phyloP scores from a whole-genome alignment of 148 eudicot genomes.

The Cornus florida region DNA sequence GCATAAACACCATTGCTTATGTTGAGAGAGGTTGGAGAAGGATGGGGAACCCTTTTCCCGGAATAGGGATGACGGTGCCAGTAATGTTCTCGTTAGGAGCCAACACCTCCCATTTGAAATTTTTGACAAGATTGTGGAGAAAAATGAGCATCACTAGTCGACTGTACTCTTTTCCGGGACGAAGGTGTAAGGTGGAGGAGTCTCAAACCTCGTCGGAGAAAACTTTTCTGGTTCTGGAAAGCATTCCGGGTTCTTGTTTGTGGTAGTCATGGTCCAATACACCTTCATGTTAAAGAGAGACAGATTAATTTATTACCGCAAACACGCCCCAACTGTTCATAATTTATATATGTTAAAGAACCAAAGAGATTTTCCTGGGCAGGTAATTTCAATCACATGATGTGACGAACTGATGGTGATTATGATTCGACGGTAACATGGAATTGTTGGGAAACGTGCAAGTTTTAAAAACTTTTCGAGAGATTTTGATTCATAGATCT shows the following conservation, averaged over 20 bases:
- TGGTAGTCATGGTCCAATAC: neutral
- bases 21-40: slow-evolving; percentile 14
- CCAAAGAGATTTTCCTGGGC: too few relatives aligned
- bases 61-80: slow-evolving; percentile 40
- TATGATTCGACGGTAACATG: too few relatives aligned
- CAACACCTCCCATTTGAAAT: slow-evolving; percentile 40
- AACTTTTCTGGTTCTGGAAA: slow-evolving; percentile 31
- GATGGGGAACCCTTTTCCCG: slow-evolving; percentile 35
- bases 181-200: slow-evolving; percentile 40
- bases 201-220: slow-evolving; percentile 51
- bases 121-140: slow-evolving; percentile 39
- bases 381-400: too few relatives aligned
- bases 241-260: slow-evolving; percentile 25
- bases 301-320: too few relatives aligned
- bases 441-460: too few relatives aligned
- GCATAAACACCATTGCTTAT: too few relatives aligned
- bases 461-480: too few relatives aligned
- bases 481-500: too few relatives aligned
- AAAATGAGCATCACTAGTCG: slow-evolving; percentile 45
- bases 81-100: slow-evolving; percentile 41
- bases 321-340: too few relatives aligned
- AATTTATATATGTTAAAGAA: too few relatives aligned
- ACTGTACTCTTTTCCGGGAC: slow-evolving; percentile 58
- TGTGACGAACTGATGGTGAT: too few relatives aligned
- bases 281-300: too few relatives aligned